Evolutionary conservation across 2,329 filamentous ascomycete species (phyloP), one percentile per base, ranked within the genome.

Genomic region (Dactylonectria macrodidyma): DNA sequence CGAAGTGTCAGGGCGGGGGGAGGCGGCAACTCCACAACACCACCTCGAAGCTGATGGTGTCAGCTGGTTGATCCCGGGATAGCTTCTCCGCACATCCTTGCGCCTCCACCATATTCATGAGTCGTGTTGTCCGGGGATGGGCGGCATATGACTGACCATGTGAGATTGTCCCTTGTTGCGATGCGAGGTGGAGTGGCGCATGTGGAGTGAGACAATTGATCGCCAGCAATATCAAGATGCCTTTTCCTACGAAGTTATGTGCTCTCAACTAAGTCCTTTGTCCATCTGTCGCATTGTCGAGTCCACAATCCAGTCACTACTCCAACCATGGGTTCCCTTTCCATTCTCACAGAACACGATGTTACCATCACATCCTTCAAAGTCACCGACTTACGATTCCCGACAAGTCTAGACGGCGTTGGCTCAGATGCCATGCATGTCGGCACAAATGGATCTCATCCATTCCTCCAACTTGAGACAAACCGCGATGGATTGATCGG

Each of bases 401-500:
- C 92, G 81, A 97, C 95, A n/a, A 97, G 94, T 52, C 90, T 98
- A 67, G 94, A 97, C 83, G 96, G 95, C 85, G 97, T 94, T 19
- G 95, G 95, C 77, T 97, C 94, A 9, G 95, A 98, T 88, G 95
- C 94, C 77, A 98, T 97, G 95, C 97, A 98, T 78, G 93, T 93
- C 2, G 94, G 95, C 3, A 93, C 94, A 67, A 94, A 97, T 82
- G 97, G 97, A 83, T 97, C 94, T 1, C 88, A 95, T 14, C 94
- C 95, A 16, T 98, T 97, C 85, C 97, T 94, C 81, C 95, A 97
- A 76, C 85, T 98, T 55, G 85, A 94, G 78, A 97, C 95, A 1
- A 92, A 97, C 78, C 91, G 92, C 0, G 78, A 87, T 26, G 60
- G 36, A 9, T 88, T 88, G 77, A 86, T 87, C 1, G 93, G 93